phyloP scores from a whole-genome alignment of 257 asterid species.

The Solanum ossicruentum region DNA sequence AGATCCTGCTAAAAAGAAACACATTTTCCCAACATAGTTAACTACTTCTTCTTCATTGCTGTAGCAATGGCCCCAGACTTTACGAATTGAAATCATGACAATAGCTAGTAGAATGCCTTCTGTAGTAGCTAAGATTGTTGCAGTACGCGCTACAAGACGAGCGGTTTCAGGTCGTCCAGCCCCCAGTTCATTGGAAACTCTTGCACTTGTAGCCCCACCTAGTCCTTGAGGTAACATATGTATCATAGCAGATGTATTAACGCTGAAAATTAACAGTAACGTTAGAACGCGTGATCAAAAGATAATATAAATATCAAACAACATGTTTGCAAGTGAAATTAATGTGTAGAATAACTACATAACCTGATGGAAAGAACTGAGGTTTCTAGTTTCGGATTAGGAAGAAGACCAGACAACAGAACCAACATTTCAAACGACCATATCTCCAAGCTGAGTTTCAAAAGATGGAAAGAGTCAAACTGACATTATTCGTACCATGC shows the following conservation, averaged over 20 bases:
- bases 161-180: constrained; percentile 46
- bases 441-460: constrained; percentile 41
- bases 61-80: constrained; percentile 56
- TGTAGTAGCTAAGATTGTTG: constrained; percentile 29
- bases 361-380: constrained; percentile 72
- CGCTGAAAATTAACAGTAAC: constrained; percentile 11
- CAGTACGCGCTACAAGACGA: constrained; percentile 38
- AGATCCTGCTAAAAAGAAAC: constrained; percentile 29
- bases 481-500: neutral
- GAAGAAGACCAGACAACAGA: constrained; percentile 50
- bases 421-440: constrained; percentile 77
- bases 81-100: constrained; percentile 28
- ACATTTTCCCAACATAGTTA: constrained; percentile 40
- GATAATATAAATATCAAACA: neutral
- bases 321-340: neutral
- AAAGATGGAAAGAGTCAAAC: neutral
- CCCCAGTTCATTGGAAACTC: constrained; percentile 63
- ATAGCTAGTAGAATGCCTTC: constrained; percentile 40
- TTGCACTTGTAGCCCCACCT: constrained; percentile 47
- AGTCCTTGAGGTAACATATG: constrained; percentile 74
- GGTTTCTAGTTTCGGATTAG: constrained; percentile 58
- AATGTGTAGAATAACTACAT: neutral
- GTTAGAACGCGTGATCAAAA: neutral
- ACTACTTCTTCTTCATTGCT: constrained; percentile 37
- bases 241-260: constrained; percentile 43